A percentile compares a stretch with the other conserved stretches of the same genome.
phyloP scores from a whole-genome alignment of 177 flowering plant genomes.

The Vitis hybrid region DNA sequence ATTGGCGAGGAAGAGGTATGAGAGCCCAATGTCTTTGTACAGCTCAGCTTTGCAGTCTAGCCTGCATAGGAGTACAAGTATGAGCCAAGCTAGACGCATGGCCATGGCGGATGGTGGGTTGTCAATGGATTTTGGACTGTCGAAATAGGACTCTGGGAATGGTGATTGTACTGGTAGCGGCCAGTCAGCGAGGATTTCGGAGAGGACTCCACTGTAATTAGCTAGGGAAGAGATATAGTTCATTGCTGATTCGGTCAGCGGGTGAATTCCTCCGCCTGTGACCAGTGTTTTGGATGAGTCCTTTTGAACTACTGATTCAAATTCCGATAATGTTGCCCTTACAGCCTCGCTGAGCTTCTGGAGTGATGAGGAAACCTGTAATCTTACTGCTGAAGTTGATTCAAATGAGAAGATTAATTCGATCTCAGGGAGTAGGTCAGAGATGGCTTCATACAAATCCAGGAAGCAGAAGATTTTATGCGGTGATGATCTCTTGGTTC shows the following conservation, averaged over 20 bases:
- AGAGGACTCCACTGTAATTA: constrained; percentile 20
- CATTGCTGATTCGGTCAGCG: constrained; percentile 26
- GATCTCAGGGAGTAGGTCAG: constrained; percentile 24
- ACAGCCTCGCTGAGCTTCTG: constrained; percentile 22
- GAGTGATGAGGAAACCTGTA: constrained; percentile 26
- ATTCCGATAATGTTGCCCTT: constrained; percentile 13
- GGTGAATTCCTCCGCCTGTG: constrained; percentile 40
- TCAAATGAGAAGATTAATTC: constrained; percentile 28
- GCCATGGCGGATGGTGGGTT: constrained; percentile 8
- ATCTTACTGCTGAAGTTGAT: constrained; percentile 19
- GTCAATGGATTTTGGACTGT: constrained; percentile 3
- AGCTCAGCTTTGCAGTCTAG: constrained; percentile 34
- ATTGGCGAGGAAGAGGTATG: constrained; percentile 47
- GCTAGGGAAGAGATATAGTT: constrained; percentile 24
- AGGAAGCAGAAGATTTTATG: constrained; percentile 25
- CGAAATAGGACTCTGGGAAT: constrained; percentile 21
- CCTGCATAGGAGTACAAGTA: constrained; percentile 36
- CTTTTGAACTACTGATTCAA: constrained; percentile 29
- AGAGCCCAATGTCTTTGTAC: constrained; percentile 32
- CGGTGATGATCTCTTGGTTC: constrained; percentile 16
- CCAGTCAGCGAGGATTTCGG: constrained; percentile 21
- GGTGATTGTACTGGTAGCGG: constrained; percentile 8
- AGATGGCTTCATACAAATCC: constrained; percentile 27
- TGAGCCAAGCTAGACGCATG: constrained; percentile 29
- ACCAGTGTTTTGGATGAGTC: constrained; percentile 22